Evolutionary conservation across 1,284 basidiomycete species (phyloP), one percentile per base, ranked within the genome.

Genomic region (Taiwanofungus camphoratus): DNA sequence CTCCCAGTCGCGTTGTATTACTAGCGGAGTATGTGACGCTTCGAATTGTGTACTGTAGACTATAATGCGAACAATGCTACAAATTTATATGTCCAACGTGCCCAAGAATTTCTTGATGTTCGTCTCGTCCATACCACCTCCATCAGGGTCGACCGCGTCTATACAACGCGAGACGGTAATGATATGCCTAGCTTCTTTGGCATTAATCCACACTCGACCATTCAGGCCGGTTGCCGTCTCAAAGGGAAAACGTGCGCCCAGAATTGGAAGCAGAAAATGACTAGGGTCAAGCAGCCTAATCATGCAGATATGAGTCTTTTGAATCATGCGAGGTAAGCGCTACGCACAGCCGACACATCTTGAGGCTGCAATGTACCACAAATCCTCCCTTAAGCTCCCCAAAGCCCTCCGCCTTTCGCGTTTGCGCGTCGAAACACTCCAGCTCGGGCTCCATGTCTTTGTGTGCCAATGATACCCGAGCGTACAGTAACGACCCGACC

Each of bases 401-500:
- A 52, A 86, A 92, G 0, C 87, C 90, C 50, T 85, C 84, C 0
- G 87, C 68, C 62, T 92, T 92, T 52, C 76, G 80, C 22, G 86
- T 88, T 53, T 90, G 83, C 3, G 87, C 86, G 57, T 92, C 86
- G 55, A 91, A 89, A 59, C 89, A 92, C 58, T 91, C 87, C 4
- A 92, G 67, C 55, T 92, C 89, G 1, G 89, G 89, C 41, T 92
- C 89, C 81, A 91, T 90, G 58, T 92, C 88, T 56, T 87, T 88
- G 56, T 91, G 86, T 12, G 90, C 89, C 19, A 92, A 65, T 8
- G 87, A 89, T 23, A 92, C 81, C 33, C 89, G 79, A 1, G 87
- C 87, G 61, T 91, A 92, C 2, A 92, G 72, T 30, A 92, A 63
- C 6, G 80, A 76, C 26, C 90, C 89, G 36, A 92, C 77, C 89